A percentile compares a stretch with the other conserved stretches of the same genome.
These are phyloP conservation scores for Rachicladosporium sp. DNA, from an alignment of 2,329 filamentous ascomycete species.

Conservation along the genomic window DNA sequence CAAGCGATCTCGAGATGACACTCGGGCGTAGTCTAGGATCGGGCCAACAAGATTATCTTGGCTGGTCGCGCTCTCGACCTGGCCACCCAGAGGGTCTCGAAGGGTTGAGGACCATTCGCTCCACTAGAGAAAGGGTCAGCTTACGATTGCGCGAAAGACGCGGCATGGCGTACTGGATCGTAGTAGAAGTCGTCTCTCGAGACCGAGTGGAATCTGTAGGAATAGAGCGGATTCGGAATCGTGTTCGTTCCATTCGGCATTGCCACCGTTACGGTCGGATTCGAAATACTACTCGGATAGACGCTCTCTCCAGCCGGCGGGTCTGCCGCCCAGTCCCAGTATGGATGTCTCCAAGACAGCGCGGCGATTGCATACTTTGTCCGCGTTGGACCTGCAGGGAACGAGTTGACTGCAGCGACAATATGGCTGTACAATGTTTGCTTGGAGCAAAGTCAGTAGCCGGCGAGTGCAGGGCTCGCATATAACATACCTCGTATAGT, in stretches of 20 bases:
- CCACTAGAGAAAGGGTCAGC: conserved; percentile 32
- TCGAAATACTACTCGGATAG: conserved; percentile 28
- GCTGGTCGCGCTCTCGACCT: conserved; percentile 35
- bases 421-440: conserved; percentile 32
- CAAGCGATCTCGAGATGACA: conserved; percentile 47
- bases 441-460: conserved; percentile 15
- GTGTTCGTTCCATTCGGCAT: conserved; percentile 21
- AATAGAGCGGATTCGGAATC: conserved; percentile 24
- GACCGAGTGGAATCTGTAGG: conserved; percentile 37
- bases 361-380: conserved; percentile 30
- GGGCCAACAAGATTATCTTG: conserved; percentile 46
- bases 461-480: neutral
- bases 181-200: conserved; percentile 47
- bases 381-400: conserved; percentile 26
- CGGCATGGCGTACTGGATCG: conserved; percentile 41
- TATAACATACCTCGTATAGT: conserved; percentile 40
- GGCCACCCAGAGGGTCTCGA: conserved; percentile 38
- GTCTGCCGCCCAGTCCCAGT: conserved; percentile 36
- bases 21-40: conserved; percentile 41
- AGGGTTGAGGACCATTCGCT: conserved; percentile 49
- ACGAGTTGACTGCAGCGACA: conserved; percentile 28
- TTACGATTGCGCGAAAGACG: neutral
- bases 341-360: conserved; percentile 27
- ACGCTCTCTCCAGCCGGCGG: conserved; percentile 22
- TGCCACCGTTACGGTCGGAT: conserved; percentile 25